These are phyloP conservation scores for Boletus reticuloceps DNA, from an alignment of 768 basidiomycete species.

Conservation along the genomic window DNA sequence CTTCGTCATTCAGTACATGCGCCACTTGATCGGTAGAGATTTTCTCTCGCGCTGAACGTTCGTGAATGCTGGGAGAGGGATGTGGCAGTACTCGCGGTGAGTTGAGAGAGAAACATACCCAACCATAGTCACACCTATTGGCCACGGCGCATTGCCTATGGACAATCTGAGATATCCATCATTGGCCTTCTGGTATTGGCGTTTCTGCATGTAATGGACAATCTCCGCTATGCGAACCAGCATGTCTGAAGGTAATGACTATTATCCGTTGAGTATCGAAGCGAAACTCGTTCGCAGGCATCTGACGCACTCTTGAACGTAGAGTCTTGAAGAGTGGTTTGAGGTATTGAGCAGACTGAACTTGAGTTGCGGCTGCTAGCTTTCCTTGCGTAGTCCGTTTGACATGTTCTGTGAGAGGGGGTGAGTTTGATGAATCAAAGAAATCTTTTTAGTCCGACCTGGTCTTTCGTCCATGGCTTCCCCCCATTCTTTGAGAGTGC, in stretches of 20 bases:
- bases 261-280: slow-evolving; percentile 8
- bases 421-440: not conserved
- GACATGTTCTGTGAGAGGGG: slow-evolving; percentile 57
- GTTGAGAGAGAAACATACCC: slow-evolving; percentile 54
- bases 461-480: slow-evolving; percentile 93
- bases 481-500: slow-evolving; percentile 93
- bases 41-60: slow-evolving; percentile 96
- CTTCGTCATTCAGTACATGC: slow-evolving; percentile 98
- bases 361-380: slow-evolving; percentile 90
- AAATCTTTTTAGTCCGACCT: slow-evolving; percentile 44
- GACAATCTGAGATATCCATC: slow-evolving; percentile 96
- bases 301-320: slow-evolving; percentile 73
- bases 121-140: slow-evolving; percentile 99
- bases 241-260: slow-evolving; percentile 84
- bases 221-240: slow-evolving; percentile 87
- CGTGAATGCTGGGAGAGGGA: slow-evolving; percentile 71
- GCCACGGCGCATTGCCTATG: slow-evolving; percentile 99
- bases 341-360: slow-evolving; percentile 93
- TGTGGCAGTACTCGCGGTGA: not conserved
- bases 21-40: slow-evolving; percentile 97
- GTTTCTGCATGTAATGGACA: slow-evolving; percentile 93
- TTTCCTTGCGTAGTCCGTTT: slow-evolving; percentile 91
- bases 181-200: slow-evolving; percentile 94
- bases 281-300: not conserved
- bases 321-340: slow-evolving; percentile 94